Evolutionary conservation across 352 stramenopile species (phyloP), one percentile per base, ranked within the genome.

Genomic region (Phytopythium ostracodes): DNA sequence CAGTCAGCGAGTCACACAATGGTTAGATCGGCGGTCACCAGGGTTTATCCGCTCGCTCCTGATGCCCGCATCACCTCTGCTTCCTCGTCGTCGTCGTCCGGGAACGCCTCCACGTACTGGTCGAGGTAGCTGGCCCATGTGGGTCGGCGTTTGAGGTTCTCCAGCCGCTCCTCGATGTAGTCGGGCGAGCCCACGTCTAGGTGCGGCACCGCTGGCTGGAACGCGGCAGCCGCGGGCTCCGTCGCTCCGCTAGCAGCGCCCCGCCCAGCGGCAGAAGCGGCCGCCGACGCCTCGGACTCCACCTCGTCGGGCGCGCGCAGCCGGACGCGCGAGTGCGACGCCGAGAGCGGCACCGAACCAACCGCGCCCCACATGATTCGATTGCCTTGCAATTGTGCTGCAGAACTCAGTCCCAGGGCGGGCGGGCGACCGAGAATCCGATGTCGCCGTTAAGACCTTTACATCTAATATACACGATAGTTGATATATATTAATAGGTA

Each of bases 131-230:
- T 51, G 24, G 46, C 61, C 79, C 79, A 91, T 27, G 73, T 79
- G 10, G 73, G 80, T 42, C 77, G 81, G 47, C 82, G 76, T 71
- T 94, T 94, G 68, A 94, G 79, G 74, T 94, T 94, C 62, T 94
- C 86, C 56, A 94, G 71, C 18, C 86, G 82, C 66, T 94, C 77
- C 54, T 91, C 84, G 38, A 94, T 94, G 68, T 88, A 88, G 55
- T 94, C 86, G 56, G 85, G 82, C 56, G 86, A 91, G 42, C 75
- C 66, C 62, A 94, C 68, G 64, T 92, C 83, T 25, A 89, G 68
- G n/a, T 72, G 78, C 31, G 71, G 4, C 6, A 25, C 42, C 42
- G n/a, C 42, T 17, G 24, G 42, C 42, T 49, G n/a, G 20, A 49
- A 4, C 42, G 42, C 9, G 8, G 8, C 0, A 15, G 20, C 20